Base-by-base conservation (phyloP, 768 basidiomycete genomes). In the Naganishia vishniacii region DNA sequence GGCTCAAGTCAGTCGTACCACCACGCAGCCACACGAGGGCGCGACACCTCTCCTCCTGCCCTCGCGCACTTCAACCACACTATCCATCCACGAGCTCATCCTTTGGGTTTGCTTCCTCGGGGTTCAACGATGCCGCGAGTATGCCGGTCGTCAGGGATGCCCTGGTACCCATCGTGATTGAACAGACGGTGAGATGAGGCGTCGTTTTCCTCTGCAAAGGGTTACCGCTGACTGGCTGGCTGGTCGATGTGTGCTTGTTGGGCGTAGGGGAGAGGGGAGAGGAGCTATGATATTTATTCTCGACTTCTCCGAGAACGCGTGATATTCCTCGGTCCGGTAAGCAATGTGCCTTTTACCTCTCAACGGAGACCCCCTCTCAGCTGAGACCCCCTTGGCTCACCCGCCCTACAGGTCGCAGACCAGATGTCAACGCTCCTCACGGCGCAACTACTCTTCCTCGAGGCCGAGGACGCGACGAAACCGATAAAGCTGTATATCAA, bases 401-500 rank as follows among this genome's bases (percentile, higher is more conserved):
- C 34, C 40, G 20, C 23, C 15, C 4, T 41, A 67, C 67, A 95
- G 92, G 91, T 97, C 74, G 84, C 85, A 68, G 93, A 95, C 78
- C 82, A 84, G n/a, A 86, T 90, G 70, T 88, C 93, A 0, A 88
- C 91, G 4, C 81, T 95, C 64, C 82, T 86, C 34, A 91, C 95
- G 7, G 90, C 93, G 0, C 93, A 97, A 72, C 81, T 98, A 8
- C 84, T 98, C 44, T 97, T 94, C 77, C 82, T 97, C 65, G 94
- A 98, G 80, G 93, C 94, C 0, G 93, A 94, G 77, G 92, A 97
- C 68, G 85, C 91, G 0, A 85, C 86, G 9, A 90, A 91, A 74
- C 94, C 94, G 3, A 95, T 98, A 61, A 92, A 94, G 71, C 79
- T 98, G 12, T 98, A 98, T 78, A 94, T 98, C 70, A 97, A 97